Conservation (phyloP, 2,329 filamentous ascomycete genomes). For the Cryphonectria radicalis region DNA sequence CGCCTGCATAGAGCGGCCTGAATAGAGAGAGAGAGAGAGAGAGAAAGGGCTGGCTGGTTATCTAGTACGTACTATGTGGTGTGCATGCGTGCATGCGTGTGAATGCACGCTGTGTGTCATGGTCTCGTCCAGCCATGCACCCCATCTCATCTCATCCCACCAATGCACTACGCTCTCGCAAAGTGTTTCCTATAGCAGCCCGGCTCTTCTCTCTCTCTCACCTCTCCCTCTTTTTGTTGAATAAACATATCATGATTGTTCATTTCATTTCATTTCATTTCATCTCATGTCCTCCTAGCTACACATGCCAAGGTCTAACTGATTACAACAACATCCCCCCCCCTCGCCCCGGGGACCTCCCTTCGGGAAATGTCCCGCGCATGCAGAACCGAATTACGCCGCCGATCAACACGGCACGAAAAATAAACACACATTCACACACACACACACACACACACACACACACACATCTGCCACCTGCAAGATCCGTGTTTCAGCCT, state of each 20-base stretch:
- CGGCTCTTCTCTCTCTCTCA: background rate
- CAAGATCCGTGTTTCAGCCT: conserved; percentile 3
- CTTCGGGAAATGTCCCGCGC: background rate
- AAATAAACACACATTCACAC: background rate
- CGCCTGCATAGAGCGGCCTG: background rate
- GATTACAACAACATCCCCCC: background rate
- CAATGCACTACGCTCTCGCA: background rate
- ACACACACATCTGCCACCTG: background rate
- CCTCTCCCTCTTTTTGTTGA: background rate
- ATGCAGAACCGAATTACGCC: background rate
- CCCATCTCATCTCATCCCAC: background rate
- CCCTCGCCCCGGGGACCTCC: background rate
- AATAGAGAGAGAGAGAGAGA: background rate
- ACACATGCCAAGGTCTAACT: background rate
- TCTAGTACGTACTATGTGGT: background rate
- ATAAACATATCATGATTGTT: background rate
- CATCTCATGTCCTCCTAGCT: background rate
- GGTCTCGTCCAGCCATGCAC: background rate
- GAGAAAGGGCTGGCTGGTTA: background rate
- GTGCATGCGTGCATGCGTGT: background rate
- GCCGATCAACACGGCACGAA: background rate
- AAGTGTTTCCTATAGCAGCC: background rate
- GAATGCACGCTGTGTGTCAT: background rate
- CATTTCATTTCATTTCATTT: background rate
- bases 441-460: background rate